Evolutionary conservation across 306 rosid genomes (phyloP), one percentile per base, ranked within the genome.

Genomic region (Pyrus pyrifolia): DNA sequence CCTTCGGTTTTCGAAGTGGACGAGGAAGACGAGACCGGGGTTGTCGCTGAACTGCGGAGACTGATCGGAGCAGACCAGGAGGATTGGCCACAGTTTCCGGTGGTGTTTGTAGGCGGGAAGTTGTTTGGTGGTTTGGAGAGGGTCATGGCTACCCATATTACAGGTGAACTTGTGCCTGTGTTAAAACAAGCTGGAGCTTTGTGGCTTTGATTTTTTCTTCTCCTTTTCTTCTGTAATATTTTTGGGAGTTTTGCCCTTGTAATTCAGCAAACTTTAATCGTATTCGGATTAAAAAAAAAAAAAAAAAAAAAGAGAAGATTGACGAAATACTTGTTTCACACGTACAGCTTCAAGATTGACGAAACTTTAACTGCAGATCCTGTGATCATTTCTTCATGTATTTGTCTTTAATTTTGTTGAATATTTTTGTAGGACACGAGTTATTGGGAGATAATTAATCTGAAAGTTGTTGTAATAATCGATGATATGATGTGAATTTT

Each of bases 141-240:
- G 65, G 96, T 95, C 7, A 95, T 95, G 93, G 90, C 92, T 19
- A 78, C 88, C 57, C 97, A 95, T 82, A 95, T 95, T 29, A 89
- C 98, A 12, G 97, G 96, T 68, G 98, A 95, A 77, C 78, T 95
- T 80, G 89, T 90, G 22, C 98, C 98, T 17, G 86, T 91, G 23
- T 77, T 94, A 14, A 94, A 89, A 79, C 86, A 90, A 22, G 98
- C 97, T 8, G 98, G 98, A 14, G 98, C 98, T 77, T 76, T 94
- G 78, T 94, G 98, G 98, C 98, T 94, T 75, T 94, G 88, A 89
- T 13, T 12, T 2, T n/a, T 5, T 2, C 49, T 30, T 35, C 25
- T 1, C 6, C 6, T 61, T 45, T 15, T 29, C 14, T 66, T 57
- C 2, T 57, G 3, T 67, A 19, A 46, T 23, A 0, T 21, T 21